phyloP scores from a whole-genome alignment of 352 stramenopile genomes.

The Phytophthora citrophthora region DNA sequence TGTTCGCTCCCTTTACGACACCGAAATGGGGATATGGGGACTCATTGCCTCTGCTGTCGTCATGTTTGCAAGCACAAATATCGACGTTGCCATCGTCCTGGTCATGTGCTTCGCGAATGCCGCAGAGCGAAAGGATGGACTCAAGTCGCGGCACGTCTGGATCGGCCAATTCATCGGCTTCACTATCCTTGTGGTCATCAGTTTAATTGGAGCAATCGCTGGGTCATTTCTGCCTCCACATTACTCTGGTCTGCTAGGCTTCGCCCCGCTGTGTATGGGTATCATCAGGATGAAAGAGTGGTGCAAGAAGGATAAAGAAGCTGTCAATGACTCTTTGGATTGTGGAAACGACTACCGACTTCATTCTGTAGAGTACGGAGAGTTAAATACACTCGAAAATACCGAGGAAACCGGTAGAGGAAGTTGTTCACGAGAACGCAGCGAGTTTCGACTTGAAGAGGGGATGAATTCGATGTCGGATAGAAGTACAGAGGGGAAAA shows the following conservation, averaged over 20 bases:
- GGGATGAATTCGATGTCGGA: not conserved
- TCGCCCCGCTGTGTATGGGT: slow-evolving; percentile 7
- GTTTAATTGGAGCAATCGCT: not conserved
- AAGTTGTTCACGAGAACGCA: not conserved
- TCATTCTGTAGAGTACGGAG: not conserved
- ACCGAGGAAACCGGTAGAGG: not conserved
- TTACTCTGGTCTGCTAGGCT: slow-evolving; percentile 2
- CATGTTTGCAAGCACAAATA: slow-evolving; percentile 26
- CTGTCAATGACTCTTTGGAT: not conserved
- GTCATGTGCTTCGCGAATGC: slow-evolving; percentile 29
- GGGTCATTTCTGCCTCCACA: not conserved
- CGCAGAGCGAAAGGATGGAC: not conserved
- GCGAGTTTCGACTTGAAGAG: not conserved
- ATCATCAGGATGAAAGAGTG: not conserved
- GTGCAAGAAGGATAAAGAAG: slow-evolving; percentile 5
- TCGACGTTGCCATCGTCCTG: slow-evolving; percentile 24
- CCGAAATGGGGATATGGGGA: slow-evolving; percentile 8
- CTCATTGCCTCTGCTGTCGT: slow-evolving; percentile 19
- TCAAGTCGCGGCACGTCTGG: slow-evolving; percentile 3
- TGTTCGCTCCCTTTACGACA: not conserved
- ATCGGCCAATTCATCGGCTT: slow-evolving; percentile 4
- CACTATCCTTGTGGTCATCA: slow-evolving; percentile 1
- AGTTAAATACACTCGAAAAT: not conserved
- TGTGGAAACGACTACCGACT: not conserved
- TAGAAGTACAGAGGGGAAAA: not conserved